phyloP scores from a whole-genome alignment of 2,329 filamentous ascomycete genomes.

The Fusarium sp. region DNA sequence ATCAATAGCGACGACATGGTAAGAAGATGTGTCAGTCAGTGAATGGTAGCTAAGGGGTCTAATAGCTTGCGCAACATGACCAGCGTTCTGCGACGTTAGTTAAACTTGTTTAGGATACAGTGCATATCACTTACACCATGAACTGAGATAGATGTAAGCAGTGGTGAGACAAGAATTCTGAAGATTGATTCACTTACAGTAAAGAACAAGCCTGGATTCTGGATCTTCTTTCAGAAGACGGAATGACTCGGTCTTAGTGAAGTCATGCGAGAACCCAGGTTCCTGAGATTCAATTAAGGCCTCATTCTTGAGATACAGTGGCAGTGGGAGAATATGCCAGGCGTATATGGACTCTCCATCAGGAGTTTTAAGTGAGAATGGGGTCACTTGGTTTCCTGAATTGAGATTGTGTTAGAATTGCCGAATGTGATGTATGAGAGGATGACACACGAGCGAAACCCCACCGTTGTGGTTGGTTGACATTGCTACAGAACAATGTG shows the following conservation, averaged over 20 bases:
- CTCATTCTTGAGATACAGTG: conserved; percentile 80
- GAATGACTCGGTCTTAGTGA: conserved; percentile 70
- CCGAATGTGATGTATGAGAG: conserved; percentile 1
- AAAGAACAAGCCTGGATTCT: conserved; percentile 72
- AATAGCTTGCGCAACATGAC: conserved; percentile 82
- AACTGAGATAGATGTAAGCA: conserved; percentile 57
- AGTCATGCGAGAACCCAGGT: conserved; percentile 63
- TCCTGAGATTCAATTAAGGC: conserved; percentile 66
- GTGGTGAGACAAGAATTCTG: neutral
- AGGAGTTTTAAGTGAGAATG: conserved; percentile 80
- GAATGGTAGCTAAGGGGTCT: conserved; percentile 83
- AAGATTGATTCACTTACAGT: conserved; percentile 62
- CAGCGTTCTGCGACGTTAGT: conserved; percentile 75
- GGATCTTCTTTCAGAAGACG: conserved; percentile 72
- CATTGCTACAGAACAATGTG: conserved; percentile 76
- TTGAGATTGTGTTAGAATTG: conserved; percentile 13
- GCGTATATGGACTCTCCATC: conserved; percentile 85
- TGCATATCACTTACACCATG: conserved; percentile 67
- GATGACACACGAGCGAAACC: conserved; percentile 80
- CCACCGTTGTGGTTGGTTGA: conserved; percentile 83
- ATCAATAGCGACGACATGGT: conserved; percentile 89
- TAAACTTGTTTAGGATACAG: neutral
- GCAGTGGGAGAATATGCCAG: conserved; percentile 89
- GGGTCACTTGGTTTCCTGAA: conserved; percentile 86
- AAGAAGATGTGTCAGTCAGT: conserved; percentile 77